A percentile compares a stretch with the other conserved stretches of the same genome.
phyloP scores from a whole-genome alignment of 352 stramenopile species.

The Phytopythium helicoides region DNA sequence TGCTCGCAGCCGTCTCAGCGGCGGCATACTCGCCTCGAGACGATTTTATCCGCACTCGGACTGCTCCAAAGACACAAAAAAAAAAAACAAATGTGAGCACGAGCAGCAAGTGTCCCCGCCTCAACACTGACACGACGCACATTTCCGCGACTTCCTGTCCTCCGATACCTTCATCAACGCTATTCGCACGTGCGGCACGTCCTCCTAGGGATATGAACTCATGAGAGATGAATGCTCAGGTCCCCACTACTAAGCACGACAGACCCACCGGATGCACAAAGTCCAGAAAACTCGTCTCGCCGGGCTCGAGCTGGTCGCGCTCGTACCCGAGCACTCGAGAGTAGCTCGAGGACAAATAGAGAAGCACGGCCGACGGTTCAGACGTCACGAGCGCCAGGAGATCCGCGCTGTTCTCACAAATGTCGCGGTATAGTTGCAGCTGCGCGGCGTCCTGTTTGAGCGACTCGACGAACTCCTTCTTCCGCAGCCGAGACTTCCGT shows the following conservation, averaged over 20 bases:
- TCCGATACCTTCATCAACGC: slow-evolving; percentile 44
- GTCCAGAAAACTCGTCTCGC: slow-evolving; percentile 79
- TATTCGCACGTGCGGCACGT: slow-evolving; percentile 30
- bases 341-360: slow-evolving; percentile 68
- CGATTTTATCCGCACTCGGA: slow-evolving; percentile 82
- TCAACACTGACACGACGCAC: too few relatives aligned
- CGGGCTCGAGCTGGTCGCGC: slow-evolving; percentile 66
- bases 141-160: slow-evolving; percentile 40
- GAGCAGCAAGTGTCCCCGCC: background rate
- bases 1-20: slow-evolving; percentile 62
- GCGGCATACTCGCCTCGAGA: slow-evolving; percentile 70
- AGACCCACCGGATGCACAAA: slow-evolving; percentile 73
- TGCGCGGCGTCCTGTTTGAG: slow-evolving; percentile 88
- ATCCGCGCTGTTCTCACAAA: slow-evolving; percentile 80
- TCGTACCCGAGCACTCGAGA: slow-evolving; percentile 75
- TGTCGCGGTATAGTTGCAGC: slow-evolving; percentile 82
- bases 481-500: slow-evolving; percentile 92
- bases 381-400: slow-evolving; percentile 72
- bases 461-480: slow-evolving; percentile 94
- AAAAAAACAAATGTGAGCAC: background rate
- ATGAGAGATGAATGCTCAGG: background rate
- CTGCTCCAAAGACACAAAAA: slow-evolving; percentile 22
- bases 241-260: background rate
- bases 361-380: slow-evolving; percentile 60
- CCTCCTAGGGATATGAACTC: too few relatives aligned